Evolutionary conservation across 2,329 filamentous ascomycete genomes (phyloP).

Genomic region (Didymella lethalis): DNA sequence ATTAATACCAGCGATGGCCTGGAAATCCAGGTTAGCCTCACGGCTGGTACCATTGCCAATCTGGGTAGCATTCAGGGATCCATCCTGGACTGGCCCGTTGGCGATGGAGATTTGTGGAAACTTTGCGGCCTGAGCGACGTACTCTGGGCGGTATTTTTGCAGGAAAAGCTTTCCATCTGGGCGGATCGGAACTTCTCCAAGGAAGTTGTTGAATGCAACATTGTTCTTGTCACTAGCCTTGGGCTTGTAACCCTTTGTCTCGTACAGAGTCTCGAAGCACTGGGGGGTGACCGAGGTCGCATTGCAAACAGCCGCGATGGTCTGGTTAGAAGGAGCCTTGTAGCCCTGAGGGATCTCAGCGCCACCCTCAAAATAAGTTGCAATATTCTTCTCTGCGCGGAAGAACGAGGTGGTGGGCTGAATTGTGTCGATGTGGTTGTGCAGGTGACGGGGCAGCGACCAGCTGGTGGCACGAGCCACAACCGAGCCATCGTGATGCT

Average conservation of each 20-base stretch:
- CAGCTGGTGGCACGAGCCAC: conserved; percentile 63
- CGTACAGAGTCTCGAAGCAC: conserved; percentile 63
- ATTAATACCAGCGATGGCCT: conserved; percentile 66
- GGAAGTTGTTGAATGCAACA: conserved; percentile 59
- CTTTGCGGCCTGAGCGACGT: conserved; percentile 56
- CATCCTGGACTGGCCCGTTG: conserved; percentile 60
- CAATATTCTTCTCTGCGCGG: conserved; percentile 33
- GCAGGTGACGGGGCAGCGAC: conserved; percentile 66
- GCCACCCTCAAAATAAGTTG: conserved; percentile 36
- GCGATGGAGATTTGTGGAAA: conserved; percentile 68
- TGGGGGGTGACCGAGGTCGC: conserved; percentile 60
- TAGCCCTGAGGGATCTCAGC: conserved; percentile 39
- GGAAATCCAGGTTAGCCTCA: conserved; percentile 71
- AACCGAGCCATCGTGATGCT: conserved; percentile 62
- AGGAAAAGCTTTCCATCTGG: conserved; percentile 67
- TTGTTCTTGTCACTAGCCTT: conserved; percentile 55
- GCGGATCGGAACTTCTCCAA: conserved; percentile 60
- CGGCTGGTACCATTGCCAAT: conserved; percentile 48
- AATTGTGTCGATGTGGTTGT: conserved; percentile 66
- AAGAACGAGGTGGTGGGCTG: conserved; percentile 69
- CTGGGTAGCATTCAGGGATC: conserved; percentile 47
- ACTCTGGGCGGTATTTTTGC: conserved; percentile 61
- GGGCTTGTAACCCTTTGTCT: conserved; percentile 61
- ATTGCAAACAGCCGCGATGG: conserved; percentile 58
- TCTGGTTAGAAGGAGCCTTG: conserved; percentile 39